Percentiles rank a stretch among this genome's conserved stretches.
phyloP scores from a whole-genome alignment of 768 basidiomycete genomes.

The Hygrophoropsis aurantiaca region DNA sequence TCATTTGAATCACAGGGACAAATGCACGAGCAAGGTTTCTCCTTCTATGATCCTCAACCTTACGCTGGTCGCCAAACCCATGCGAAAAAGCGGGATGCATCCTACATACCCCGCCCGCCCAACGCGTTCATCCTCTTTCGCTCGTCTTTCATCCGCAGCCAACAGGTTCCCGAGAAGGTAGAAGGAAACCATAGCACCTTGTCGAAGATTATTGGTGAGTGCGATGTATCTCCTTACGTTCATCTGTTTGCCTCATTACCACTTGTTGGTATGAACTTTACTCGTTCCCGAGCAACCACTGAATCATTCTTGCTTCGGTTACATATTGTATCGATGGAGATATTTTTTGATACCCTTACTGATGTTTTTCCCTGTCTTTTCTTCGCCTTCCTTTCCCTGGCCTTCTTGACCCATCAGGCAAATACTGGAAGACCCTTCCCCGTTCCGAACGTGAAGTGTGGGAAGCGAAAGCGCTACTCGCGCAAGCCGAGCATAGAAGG shows the following conservation, averaged over 20 bases:
- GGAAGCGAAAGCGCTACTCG: slow-evolving; percentile 72
- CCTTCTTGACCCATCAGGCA: slow-evolving; percentile 50
- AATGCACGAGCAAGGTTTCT: too few species aligned
- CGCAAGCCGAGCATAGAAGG: slow-evolving; percentile 71
- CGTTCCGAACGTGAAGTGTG: slow-evolving; percentile 67
- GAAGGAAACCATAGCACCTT: slow-evolving; percentile 79
- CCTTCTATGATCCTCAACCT: slow-evolving; percentile 15
- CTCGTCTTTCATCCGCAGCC: slow-evolving; percentile 71
- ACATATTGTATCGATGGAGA: too few species aligned
- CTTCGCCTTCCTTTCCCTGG: too few species aligned
- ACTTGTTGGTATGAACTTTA: neutral
- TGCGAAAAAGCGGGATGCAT: slow-evolving; percentile 64
- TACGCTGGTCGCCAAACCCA: slow-evolving; percentile 33
- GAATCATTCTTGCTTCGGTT: too few species aligned
- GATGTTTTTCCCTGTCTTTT: neutral
- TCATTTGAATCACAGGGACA: too few species aligned
- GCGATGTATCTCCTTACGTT: slow-evolving; percentile 16
- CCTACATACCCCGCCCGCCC: slow-evolving; percentile 79
- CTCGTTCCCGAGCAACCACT: too few species aligned
- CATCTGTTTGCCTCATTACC: slow-evolving; percentile 2
- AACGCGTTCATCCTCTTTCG: slow-evolving; percentile 88
- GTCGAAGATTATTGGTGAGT: slow-evolving; percentile 85
- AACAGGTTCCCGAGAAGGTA: slow-evolving; percentile 72
- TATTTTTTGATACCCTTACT: too few species aligned
- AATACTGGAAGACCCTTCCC: slow-evolving; percentile 73